phyloP scores from a whole-genome alignment of 2,329 filamentous ascomycete genomes.

The Beauveria pseudobassiana region DNA sequence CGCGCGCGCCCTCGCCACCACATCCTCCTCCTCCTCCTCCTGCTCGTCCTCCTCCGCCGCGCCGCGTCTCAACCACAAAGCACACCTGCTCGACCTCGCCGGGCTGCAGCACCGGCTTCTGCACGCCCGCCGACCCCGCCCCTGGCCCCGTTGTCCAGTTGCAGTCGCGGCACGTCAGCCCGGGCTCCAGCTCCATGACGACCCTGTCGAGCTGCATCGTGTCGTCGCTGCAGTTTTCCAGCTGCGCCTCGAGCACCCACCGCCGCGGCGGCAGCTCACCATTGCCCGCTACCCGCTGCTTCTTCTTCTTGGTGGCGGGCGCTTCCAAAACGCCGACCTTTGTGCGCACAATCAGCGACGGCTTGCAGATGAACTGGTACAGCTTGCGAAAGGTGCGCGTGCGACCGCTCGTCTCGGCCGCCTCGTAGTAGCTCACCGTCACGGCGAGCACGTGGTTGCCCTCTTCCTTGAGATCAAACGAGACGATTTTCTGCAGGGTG shows the following conservation, averaged over 20 bases:
- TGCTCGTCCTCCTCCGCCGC: constrained; percentile 11
- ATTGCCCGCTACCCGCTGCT: no score
- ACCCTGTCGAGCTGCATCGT: constrained; percentile 69
- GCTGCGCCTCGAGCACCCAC: constrained; percentile 85
- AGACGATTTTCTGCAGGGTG: constrained; percentile 73
- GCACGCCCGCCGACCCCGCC: constrained; percentile 17
- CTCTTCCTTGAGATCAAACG: constrained; percentile 87
- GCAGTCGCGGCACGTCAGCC: constrained; percentile 44
- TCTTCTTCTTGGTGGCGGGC: background rate
- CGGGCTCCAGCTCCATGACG: constrained; percentile 44
- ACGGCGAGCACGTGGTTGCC: constrained; percentile 90
- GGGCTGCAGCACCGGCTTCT: constrained; percentile 50
- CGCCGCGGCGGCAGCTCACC: constrained; percentile 18
- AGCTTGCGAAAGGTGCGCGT: constrained; percentile 87
- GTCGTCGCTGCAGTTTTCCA: constrained; percentile 89
- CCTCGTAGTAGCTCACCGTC: constrained; percentile 90
- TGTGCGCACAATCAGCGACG: constrained; percentile 81
- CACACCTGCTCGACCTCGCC: constrained; percentile 60
- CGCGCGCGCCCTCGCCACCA: constrained; percentile 28
- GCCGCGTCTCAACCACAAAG: constrained; percentile 45
- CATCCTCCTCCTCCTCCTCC: constrained; percentile 20
- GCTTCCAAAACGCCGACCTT: constrained; percentile 61
- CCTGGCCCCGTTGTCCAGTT: constrained; percentile 45
- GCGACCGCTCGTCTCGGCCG: constrained; percentile 59
- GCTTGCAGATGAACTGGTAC: constrained; percentile 93